phyloP scores from a whole-genome alignment of 768 basidiomycete genomes.

The Tremella mesenterica region DNA sequence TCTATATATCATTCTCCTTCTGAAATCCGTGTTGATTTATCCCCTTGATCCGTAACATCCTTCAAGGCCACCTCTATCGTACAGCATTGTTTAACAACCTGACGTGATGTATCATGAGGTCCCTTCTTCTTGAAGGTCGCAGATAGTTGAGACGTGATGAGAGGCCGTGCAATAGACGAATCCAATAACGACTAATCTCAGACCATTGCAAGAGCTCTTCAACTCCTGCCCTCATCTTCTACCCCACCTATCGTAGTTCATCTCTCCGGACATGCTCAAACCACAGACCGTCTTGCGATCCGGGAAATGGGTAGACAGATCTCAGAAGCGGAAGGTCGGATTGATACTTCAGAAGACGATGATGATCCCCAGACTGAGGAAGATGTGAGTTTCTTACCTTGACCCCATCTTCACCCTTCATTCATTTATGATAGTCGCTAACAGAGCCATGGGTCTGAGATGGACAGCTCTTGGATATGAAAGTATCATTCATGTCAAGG shows the following conservation, averaged over 20 bases:
- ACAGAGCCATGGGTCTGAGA: no score
- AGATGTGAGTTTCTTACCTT: conserved; percentile 23
- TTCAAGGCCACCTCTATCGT: no score
- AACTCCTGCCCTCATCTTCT: conserved; percentile 26
- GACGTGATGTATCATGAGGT: not conserved
- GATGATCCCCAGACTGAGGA: conserved; percentile 12
- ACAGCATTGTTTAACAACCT: no score
- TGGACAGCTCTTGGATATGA: no score
- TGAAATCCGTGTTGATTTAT: no score
- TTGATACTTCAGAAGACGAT: conserved; percentile 45
- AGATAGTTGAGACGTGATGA: not conserved
- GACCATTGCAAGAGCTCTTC: conserved; percentile 25
- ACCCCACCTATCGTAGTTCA: conserved; percentile 63
- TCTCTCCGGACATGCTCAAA: conserved; percentile 76
- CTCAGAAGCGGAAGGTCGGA: conserved; percentile 48
- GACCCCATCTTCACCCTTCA: no score
- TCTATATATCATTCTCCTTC: no score
- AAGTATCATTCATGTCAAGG: no score
- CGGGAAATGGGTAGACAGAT: conserved; percentile 84
- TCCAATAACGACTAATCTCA: no score
- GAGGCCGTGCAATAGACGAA: no score
- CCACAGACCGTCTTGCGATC: conserved; percentile 79
- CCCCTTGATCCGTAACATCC: not conserved
- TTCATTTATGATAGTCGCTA: not conserved
- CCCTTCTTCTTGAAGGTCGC: not conserved